Percentiles rank a stretch among this genome's conserved stretches.
Evolutionary conservation across 768 basidiomycete genomes (phyloP).

Genomic region (Dioszegia aurantiaca): DNA sequence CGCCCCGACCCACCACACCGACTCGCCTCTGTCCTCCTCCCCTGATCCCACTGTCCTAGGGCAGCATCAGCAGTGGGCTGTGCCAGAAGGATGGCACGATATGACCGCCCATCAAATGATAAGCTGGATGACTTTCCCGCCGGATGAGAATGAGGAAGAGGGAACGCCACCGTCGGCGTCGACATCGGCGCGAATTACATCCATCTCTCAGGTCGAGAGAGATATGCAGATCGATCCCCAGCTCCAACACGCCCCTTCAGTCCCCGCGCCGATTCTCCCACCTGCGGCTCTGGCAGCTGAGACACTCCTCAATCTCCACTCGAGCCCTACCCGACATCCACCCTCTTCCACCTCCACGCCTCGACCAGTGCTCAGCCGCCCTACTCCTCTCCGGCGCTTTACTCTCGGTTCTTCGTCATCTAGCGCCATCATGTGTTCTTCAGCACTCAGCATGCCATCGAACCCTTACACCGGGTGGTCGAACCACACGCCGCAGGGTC

Average conservation of each 20-base stretch:
- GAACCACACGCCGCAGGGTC: background rate
- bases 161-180: too few relatives aligned
- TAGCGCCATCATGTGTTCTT: background rate
- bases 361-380: background rate
- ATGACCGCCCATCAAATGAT: background rate
- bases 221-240: background rate
- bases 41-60: background rate
- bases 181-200: background rate
- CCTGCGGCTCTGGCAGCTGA: constrained; percentile 15
- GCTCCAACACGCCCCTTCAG: background rate
- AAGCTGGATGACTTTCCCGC: too few relatives aligned
- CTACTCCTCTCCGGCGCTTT: background rate
- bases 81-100: background rate
- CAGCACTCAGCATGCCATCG: background rate
- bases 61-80: constrained; percentile 4
- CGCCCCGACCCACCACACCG: constrained; percentile 1
- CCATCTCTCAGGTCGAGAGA: too few relatives aligned
- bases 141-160: too few relatives aligned
- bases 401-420: constrained; percentile 10
- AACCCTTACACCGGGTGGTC: background rate
- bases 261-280: background rate
- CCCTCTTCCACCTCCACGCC: background rate
- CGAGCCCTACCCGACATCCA: constrained; percentile 13
- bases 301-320: constrained; percentile 24
- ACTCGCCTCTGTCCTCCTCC: constrained; percentile 9